Conservation (phyloP, 805 yeast species). For the Wickerhamiella parazyma region DNA sequence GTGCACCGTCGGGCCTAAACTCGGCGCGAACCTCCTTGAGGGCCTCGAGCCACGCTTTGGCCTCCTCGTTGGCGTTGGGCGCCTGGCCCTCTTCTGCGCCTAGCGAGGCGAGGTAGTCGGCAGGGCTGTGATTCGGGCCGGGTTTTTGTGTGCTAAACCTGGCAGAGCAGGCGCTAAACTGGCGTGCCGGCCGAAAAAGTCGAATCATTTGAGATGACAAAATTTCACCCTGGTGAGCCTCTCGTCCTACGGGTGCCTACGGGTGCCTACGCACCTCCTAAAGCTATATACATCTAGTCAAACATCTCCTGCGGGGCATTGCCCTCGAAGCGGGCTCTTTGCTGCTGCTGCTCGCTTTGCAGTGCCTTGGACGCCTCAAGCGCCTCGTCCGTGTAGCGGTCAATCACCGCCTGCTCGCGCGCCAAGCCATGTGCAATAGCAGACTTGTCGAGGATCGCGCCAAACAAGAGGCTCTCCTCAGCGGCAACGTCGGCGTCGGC, state of each 20-base stretch:
- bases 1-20: slow-evolving; percentile 26
- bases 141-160: neutral
- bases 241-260: no score
- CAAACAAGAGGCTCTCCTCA: slow-evolving; percentile 80
- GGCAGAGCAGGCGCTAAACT: neutral
- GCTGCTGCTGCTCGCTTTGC: neutral
- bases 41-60: slow-evolving; percentile 32
- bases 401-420: slow-evolving; percentile 57
- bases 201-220: neutral
- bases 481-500: slow-evolving; percentile 52
- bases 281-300: neutral
- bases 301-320: neutral
- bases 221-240: no score
- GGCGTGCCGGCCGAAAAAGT: neutral
- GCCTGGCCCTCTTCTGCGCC: neutral
- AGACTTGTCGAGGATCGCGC: slow-evolving; percentile 55
- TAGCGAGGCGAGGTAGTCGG: slow-evolving; percentile 4
- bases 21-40: slow-evolving; percentile 29
- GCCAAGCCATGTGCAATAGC: slow-evolving; percentile 54
- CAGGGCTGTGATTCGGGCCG: slow-evolving; percentile 2
- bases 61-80: slow-evolving; percentile 27
- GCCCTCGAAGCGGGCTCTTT: neutral
- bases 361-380: slow-evolving; percentile 39
- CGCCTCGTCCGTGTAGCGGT: slow-evolving; percentile 63
- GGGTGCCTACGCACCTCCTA: no score